Base-by-base conservation (phyloP, 805 yeast genomes). In the Zygosaccharomyces bisporus region DNA sequence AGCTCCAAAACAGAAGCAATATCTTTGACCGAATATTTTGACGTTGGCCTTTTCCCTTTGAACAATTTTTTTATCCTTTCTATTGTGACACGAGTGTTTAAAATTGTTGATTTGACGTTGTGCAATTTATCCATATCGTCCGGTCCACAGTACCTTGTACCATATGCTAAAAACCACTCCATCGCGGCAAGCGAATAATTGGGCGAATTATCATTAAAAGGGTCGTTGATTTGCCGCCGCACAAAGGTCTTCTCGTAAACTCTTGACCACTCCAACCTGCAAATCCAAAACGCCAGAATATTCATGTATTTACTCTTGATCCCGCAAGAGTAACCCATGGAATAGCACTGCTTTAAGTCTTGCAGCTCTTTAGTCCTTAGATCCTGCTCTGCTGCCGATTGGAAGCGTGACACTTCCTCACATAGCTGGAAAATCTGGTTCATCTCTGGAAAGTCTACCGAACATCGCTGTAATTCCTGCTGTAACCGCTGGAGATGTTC, bases 211-310 rank as follows among this genome's bases (percentile, higher is more conserved):
- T 43, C 46, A n/a, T 43, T 45, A 10, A 39, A 34, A 34, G 10
- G 24, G 8, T 18, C 19, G 43, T 51, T 25, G 13, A 8, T 16
- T 3, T 13, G 12, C 18, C 23, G 32, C 10, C 25, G 17, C 39
- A 37, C 40, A 16, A 50, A 44, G 34, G 47, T 35, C 19, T 43
- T 39, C 18, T 52, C 34, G 45, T 63, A 49, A 9, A 49, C 32
- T 13, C 46, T 32, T 39, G 60, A 47, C 70, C 62, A 45, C 43
- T 50, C 35, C 27, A 46, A 17, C 53, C 64, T 38, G 31, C 51
- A 24, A n/a, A 55, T 44, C 17, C 29, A 34, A 21, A 42, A 9
- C 14, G 50, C 42, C 16, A 46, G 12, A 44, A 47, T 24, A 17
- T 35, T 19, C 39, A 39, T 47, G 49, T 44, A 39, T 34, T 41